These are phyloP conservation scores for Erodium moschatum DNA, from an alignment of 441 rosid genomes.

Conservation along the genomic window DNA sequence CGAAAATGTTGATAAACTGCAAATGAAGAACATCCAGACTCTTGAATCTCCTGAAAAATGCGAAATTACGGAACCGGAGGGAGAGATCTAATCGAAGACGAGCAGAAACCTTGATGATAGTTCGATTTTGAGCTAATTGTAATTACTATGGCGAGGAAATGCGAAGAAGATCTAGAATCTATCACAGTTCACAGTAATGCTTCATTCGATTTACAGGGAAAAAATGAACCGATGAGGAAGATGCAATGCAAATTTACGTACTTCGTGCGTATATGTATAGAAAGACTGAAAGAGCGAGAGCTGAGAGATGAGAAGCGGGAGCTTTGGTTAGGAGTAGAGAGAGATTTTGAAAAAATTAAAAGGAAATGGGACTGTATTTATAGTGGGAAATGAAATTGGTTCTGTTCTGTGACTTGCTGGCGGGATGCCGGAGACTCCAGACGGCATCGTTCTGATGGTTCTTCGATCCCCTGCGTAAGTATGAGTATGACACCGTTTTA, in stretches of 20 bases:
- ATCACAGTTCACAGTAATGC: background rate
- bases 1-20: constrained; percentile 2
- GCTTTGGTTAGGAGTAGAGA: background rate
- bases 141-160: too few relatives aligned
- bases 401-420: too few relatives aligned
- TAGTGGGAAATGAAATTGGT: background rate
- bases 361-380: background rate
- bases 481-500: too few relatives aligned
- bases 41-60: background rate
- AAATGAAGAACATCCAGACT: background rate
- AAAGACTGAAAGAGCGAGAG: background rate
- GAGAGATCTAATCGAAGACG: background rate
- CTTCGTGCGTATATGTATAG: background rate
- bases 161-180: background rate
- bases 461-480: too few relatives aligned
- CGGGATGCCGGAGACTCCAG: too few relatives aligned
- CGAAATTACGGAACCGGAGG: background rate
- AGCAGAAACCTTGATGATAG: background rate
- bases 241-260: background rate
- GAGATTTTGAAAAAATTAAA: background rate
- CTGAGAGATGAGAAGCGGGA: constrained; percentile 3
- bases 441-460: too few relatives aligned
- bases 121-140: background rate
- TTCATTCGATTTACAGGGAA: background rate
- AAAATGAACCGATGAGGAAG: background rate